Evolutionary conservation across 306 rosid species (phyloP).

Genomic region (Cicer yamashitae): DNA sequence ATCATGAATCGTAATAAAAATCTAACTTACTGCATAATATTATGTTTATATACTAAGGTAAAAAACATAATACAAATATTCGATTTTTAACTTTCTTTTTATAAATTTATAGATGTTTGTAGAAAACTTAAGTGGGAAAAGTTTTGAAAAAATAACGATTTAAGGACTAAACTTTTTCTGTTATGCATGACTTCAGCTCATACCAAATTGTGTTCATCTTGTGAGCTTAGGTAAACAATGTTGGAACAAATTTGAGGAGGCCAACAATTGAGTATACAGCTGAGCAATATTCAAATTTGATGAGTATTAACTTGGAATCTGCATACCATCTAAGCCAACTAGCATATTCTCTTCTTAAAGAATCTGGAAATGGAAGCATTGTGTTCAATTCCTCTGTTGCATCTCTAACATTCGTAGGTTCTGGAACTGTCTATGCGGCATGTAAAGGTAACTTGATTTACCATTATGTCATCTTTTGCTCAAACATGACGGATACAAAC

Average conservation of each 20-base stretch:
- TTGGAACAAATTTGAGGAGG: constrained; percentile 82
- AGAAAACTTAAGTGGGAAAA: too few species aligned
- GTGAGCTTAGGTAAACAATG: constrained; percentile 79
- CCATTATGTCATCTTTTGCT: constrained; percentile 36
- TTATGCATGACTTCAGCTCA: constrained; percentile 8
- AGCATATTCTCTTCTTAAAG: constrained; percentile 77
- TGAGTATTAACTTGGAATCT: constrained; percentile 79
- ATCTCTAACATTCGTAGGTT: constrained; percentile 44
- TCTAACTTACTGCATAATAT: too few species aligned
- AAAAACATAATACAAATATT: too few species aligned
- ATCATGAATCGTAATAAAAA: too few species aligned
- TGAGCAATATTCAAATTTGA: constrained; percentile 64
- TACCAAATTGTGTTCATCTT: constrained; percentile 9
- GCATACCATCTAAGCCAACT: constrained; percentile 72
- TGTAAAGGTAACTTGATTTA: constrained; percentile 65
- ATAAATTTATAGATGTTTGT: too few species aligned
- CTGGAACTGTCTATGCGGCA: constrained; percentile 76
- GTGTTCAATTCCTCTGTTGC: constrained; percentile 87
- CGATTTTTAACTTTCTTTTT: too few species aligned
- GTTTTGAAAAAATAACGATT: too few species aligned
- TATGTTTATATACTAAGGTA: too few species aligned
- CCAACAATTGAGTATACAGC: constrained; percentile 72
- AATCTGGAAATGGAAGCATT: constrained; percentile 84
- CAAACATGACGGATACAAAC: constrained; percentile 19
- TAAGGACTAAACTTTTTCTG: constrained; percentile 21